These are phyloP conservation scores for Achaetomiella virescens DNA, from an alignment of 495 filamentous ascomycete genomes.

Conservation along the genomic window DNA sequence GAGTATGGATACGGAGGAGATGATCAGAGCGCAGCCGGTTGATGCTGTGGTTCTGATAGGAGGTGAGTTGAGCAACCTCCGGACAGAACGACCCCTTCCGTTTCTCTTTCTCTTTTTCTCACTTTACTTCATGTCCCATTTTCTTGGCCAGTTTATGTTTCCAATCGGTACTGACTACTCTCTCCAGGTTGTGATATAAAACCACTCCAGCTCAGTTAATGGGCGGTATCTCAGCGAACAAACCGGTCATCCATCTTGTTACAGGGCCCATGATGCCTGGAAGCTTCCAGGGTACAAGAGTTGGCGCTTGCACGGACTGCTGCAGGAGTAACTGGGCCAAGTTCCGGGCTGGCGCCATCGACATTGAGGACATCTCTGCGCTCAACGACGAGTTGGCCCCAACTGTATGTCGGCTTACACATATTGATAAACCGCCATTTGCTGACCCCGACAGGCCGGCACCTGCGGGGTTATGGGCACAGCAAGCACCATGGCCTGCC, in stretches of 20 bases:
- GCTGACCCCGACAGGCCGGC: conserved; percentile 40
- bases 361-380: conserved; percentile 59
- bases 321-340: conserved; percentile 63
- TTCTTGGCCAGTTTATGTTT: too few relatives aligned
- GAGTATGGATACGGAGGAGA: conserved; percentile 70
- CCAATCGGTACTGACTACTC: too few relatives aligned
- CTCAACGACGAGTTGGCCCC: conserved; percentile 65
- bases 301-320: conserved; percentile 64
- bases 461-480: conserved; percentile 69
- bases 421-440: background rate
- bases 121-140: too few relatives aligned
- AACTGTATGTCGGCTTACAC: conserved; percentile 39
- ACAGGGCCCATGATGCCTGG: conserved; percentile 67
- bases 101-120: too few relatives aligned
- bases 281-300: conserved; percentile 49
- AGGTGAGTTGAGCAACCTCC: too few relatives aligned
- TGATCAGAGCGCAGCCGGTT: conserved; percentile 59
- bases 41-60: conserved; percentile 61
- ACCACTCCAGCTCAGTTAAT: conserved; percentile 63
- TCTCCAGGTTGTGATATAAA: conserved; percentile 57
- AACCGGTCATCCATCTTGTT: conserved; percentile 55
- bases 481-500: conserved; percentile 63
- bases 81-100: too few relatives aligned
- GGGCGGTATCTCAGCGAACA: conserved; percentile 65
- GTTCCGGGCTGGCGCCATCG: conserved; percentile 52